phyloP scores from a whole-genome alignment of 768 basidiomycete genomes.

The Leccinum truebloodii region DNA sequence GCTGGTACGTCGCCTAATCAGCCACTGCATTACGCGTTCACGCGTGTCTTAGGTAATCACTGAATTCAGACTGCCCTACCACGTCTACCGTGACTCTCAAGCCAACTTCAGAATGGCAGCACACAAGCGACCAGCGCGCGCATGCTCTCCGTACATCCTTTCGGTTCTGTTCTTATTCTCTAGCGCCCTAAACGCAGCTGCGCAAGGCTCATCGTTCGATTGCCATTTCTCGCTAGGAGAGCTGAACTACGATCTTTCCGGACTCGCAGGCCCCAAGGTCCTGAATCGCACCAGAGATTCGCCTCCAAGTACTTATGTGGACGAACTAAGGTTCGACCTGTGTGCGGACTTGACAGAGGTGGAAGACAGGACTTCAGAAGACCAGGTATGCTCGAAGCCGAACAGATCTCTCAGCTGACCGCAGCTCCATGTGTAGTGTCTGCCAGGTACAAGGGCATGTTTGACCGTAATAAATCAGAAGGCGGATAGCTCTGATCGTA shows the following conservation, averaged over 20 bases:
- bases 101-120: constrained; percentile 22
- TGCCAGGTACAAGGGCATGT: constrained; percentile 69
- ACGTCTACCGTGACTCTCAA: not conserved
- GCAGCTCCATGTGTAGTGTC: constrained; percentile 50
- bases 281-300: constrained; percentile 52
- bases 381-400: constrained; percentile 59
- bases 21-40: constrained; percentile 27
- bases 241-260: constrained; percentile 59
- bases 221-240: constrained; percentile 48
- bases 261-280: constrained; percentile 51
- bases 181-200: constrained; percentile 25
- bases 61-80: constrained; percentile 9
- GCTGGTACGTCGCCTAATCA: constrained; percentile 17
- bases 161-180: constrained; percentile 23
- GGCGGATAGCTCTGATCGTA: constrained; percentile 50
- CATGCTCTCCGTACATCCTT: constrained; percentile 6
- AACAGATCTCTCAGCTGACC: constrained; percentile 5
- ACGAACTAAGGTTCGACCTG: constrained; percentile 65
- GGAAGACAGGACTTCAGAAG: constrained; percentile 49
- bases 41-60: constrained; percentile 34
- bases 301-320: constrained; percentile 64
- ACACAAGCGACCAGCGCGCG: constrained; percentile 13
- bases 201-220: constrained; percentile 50
- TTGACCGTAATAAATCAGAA: constrained; percentile 68
- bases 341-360: constrained; percentile 57